These are phyloP conservation scores for Populus tomentosa DNA, from an alignment of 441 rosid species.

Conservation along the genomic window DNA sequence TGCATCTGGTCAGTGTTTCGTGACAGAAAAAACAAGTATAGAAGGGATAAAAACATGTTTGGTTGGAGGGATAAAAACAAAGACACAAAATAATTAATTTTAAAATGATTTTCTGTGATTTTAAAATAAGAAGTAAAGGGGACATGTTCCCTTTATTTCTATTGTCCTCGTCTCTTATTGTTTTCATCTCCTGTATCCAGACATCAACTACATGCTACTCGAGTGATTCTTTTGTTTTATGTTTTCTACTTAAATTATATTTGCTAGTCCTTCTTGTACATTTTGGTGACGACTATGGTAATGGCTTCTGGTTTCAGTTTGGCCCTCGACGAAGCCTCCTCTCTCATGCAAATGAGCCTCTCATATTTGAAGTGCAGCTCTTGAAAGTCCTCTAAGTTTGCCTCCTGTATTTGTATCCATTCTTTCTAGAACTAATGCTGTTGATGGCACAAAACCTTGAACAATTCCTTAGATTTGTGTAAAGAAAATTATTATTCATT, in stretches of 20 bases:
- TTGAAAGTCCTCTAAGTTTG: conserved; percentile 50
- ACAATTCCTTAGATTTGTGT: no score
- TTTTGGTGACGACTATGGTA: background rate
- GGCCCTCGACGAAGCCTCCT: conserved; percentile 88
- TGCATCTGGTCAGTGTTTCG: background rate
- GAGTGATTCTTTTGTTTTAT: background rate
- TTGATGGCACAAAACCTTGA: no score
- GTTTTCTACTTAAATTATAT: background rate
- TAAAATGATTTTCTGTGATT: no score
- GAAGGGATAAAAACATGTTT: no score
- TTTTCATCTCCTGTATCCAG: no score
- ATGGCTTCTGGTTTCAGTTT: conserved; percentile 51
- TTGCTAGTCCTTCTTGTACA: background rate
- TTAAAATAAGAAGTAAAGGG: no score
- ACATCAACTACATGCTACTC: no score
- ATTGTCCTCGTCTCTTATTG: no score
- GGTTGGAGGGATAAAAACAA: no score
- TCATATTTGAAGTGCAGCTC: conserved; percentile 88
- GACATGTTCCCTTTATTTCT: no score
- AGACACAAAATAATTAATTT: no score
- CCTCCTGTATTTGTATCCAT: background rate
- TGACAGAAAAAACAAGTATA: background rate
- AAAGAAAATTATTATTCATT: no score
- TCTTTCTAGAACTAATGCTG: background rate
- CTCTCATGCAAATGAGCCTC: conserved; percentile 72